A percentile compares a stretch with the other conserved stretches of the same genome.
phyloP scores from a whole-genome alignment of 2,329 filamentous ascomycete genomes.

The Myriosclerotinia duriaeana region DNA sequence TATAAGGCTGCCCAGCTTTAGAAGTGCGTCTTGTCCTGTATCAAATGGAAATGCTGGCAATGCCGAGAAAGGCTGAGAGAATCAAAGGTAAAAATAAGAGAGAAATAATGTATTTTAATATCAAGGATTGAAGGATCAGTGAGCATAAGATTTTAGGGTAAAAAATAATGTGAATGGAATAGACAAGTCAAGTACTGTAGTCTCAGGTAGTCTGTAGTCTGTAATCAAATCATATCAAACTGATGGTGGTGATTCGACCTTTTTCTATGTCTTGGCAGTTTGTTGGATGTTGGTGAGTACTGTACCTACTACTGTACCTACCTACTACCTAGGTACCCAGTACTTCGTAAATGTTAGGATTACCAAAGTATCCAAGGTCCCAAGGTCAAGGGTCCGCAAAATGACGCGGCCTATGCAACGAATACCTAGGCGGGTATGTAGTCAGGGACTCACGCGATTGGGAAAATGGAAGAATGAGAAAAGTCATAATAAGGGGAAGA shows the following conservation, averaged over 20 bases:
- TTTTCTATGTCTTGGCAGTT: conserved; percentile 8
- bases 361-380: neutral
- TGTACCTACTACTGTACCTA: neutral
- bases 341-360: neutral
- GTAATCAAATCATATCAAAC: too few relatives aligned
- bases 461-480: neutral
- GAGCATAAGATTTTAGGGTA: too few relatives aligned
- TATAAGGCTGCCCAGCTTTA: conserved; percentile 11
- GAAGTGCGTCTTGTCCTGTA: conserved; percentile 9
- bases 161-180: too few relatives aligned
- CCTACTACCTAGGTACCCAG: neutral
- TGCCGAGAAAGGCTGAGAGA: neutral
- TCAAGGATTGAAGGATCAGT: neutral
- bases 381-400: conserved; percentile 19
- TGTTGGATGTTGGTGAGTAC: neutral
- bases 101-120: neutral
- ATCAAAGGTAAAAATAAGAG: neutral
- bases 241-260: neutral
- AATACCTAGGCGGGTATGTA: conserved; percentile 9
- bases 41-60: neutral
- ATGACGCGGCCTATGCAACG: conserved; percentile 26
- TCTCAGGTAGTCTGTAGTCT: too few relatives aligned
- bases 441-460: too few relatives aligned
- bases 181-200: too few relatives aligned
- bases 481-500: neutral